Base-by-base conservation (phyloP, 2,329 filamentous ascomycete genomes). In the Lithohypha guttulata region DNA sequence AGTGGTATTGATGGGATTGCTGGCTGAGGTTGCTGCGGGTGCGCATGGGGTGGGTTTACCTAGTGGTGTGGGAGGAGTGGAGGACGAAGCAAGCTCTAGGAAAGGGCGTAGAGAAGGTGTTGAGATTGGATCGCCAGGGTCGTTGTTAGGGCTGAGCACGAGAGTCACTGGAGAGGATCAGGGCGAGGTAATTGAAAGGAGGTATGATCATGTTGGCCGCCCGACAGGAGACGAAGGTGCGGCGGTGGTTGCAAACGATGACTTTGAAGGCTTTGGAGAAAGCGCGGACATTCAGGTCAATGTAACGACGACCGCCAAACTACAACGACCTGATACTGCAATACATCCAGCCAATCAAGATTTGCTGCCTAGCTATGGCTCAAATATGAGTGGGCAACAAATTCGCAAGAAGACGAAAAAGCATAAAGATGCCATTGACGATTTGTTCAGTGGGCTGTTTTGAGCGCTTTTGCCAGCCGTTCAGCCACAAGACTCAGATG, bases 371-470 rank as follows among this genome's bases (percentile, higher is more conserved):
- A 15, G 15, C n/a, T 8, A 4, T 10, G 17, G 3, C 14, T 9
- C 14, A 20, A 30, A 18, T 11, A 19, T 18, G 21, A 37, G 10
- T 7, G 7, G 7, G 14, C 21, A 39, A 42, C 36, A 43, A 37
- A 23, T 14, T 21, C 34, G 25, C 34, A 41, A 9, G 23, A 19
- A 33, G 21, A 42, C 14, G 46, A 77, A 72, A 58, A 76, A 71
- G 51, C 71, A 68, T 51, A 70, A 68, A 41, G 72, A 86, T 54
- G 79, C 74, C 28, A 81, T 89, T 40, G 82, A 86, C 45, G 77
- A 78, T 53, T 59, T 89, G 17, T 91, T 91, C 53, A 70, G 68
- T 37, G 71, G 71, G 7, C 58, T 84, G 7, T 51, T 73, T 28
- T 71, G 46, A 61, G 23, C n/a, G n/a, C n/a, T n/a, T n/a, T n/a